These are phyloP conservation scores for Cicer cuneatum DNA, from an alignment of 306 rosid species.

Conservation along the genomic window DNA sequence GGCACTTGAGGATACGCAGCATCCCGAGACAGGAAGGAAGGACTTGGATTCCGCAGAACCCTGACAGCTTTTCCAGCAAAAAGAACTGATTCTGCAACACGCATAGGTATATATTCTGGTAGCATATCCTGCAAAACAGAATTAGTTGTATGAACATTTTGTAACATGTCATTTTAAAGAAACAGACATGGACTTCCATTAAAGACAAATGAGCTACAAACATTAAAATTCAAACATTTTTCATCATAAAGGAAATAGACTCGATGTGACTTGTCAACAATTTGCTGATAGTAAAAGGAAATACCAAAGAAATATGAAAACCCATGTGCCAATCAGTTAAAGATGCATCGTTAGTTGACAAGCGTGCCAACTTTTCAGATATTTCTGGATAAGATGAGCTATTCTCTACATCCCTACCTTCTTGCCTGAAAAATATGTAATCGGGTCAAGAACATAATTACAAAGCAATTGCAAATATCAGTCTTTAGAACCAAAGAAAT, in stretches of 20 bases:
- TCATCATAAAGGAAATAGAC: conserved; percentile 32
- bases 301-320: conserved; percentile 87
- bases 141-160: neutral
- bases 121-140: conserved; percentile 82
- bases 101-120: conserved; percentile 88
- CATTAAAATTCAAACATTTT: conserved; percentile 8
- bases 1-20: conserved; percentile 64
- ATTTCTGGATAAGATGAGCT: conserved; percentile 64
- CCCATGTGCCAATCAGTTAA: conserved; percentile 97
- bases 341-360: conserved; percentile 77
- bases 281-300: conserved; percentile 22
- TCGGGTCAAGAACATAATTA: conserved; percentile 33
- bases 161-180: conserved; percentile 20
- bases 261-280: conserved; percentile 18
- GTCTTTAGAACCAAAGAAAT: conserved; percentile 38
- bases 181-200: conserved; percentile 19
- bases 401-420: conserved; percentile 70
- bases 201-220: conserved; percentile 22
- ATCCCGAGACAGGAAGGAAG: conserved; percentile 71
- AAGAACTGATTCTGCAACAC: conserved; percentile 87
- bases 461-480: conserved; percentile 33
- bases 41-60: conserved; percentile 90
- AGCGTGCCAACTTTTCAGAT: conserved; percentile 71
- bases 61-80: conserved; percentile 97
- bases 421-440: conserved; percentile 73